These are phyloP conservation scores for Corchorus capsularis DNA, from an alignment of 345 rosid genomes.

Conservation along the genomic window DNA sequence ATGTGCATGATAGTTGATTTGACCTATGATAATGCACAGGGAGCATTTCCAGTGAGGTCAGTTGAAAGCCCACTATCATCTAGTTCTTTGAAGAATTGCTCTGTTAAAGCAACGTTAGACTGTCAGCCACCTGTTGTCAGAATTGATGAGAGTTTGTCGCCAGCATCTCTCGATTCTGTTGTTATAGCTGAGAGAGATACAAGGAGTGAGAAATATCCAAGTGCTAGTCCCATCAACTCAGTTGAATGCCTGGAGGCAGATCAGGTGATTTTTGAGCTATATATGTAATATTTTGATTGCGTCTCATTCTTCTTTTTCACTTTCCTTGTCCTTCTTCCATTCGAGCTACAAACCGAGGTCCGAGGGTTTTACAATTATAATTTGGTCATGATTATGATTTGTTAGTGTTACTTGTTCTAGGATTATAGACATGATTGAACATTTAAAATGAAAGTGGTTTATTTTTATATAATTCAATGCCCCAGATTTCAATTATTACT, in stretches of 20 bases:
- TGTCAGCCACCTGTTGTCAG: slow-evolving; percentile 59
- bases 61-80: slow-evolving; percentile 64
- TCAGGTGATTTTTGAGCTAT: slow-evolving; percentile 48
- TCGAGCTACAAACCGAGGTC: neutral
- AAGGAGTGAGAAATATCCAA: slow-evolving; percentile 51
- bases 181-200: slow-evolving; percentile 76
- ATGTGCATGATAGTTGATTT: slow-evolving; percentile 2
- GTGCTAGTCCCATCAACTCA: slow-evolving; percentile 65
- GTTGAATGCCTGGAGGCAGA: slow-evolving; percentile 89
- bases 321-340: neutral
- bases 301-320: neutral
- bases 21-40: slow-evolving; percentile 32
- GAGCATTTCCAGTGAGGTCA: slow-evolving; percentile 55
- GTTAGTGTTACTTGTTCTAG: neutral
- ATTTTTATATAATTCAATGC: neutral
- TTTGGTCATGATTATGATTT: neutral
- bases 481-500: neutral
- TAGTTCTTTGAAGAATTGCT: slow-evolving; percentile 54
- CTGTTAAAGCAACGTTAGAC: slow-evolving; percentile 48
- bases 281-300: neutral
- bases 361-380: neutral
- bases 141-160: slow-evolving; percentile 79
- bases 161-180: slow-evolving; percentile 84
- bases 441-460: neutral
- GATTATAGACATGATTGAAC: neutral